phyloP scores from a whole-genome alignment of 208 protist genomes.

The Wallacemonas sp. region DNA sequence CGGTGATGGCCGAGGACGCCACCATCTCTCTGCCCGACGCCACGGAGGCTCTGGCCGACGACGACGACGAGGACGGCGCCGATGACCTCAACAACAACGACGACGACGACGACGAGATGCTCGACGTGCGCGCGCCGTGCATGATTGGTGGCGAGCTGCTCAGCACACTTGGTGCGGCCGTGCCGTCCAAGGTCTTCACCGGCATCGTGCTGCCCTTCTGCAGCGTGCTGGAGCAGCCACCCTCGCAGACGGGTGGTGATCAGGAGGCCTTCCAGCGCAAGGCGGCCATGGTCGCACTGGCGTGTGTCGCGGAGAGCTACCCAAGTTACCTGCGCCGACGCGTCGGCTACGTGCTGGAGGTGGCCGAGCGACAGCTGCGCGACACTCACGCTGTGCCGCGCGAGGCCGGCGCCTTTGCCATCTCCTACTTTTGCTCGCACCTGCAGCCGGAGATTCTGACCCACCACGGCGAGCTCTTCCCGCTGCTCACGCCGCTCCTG shows the following conservation, averaged over 20 bases:
- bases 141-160: slow-evolving; percentile 73
- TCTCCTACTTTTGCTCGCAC: slow-evolving; percentile 71
- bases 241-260: slow-evolving; percentile 18
- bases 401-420: slow-evolving; percentile 75
- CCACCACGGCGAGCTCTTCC: slow-evolving; percentile 68
- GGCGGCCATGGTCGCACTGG: slow-evolving; percentile 75
- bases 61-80: slow-evolving; percentile 34
- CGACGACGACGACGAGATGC: slow-evolving; percentile 55
- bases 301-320: slow-evolving; percentile 67
- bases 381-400: slow-evolving; percentile 60
- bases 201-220: slow-evolving; percentile 60
- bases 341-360: slow-evolving; percentile 68
- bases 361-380: slow-evolving; percentile 46
- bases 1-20: slow-evolving; percentile 76
- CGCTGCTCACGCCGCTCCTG: slow-evolving; percentile 72
- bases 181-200: slow-evolving; percentile 65
- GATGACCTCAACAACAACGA: slow-evolving; percentile 36
- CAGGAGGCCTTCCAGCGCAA: slow-evolving; percentile 52
- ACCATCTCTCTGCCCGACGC: slow-evolving; percentile 63
- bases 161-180: slow-evolving; percentile 47
- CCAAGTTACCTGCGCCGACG: slow-evolving; percentile 69
- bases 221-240: slow-evolving; percentile 45
- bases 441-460: slow-evolving; percentile 87
- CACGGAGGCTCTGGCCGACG: slow-evolving; percentile 26
- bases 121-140: slow-evolving; percentile 64